phyloP scores from a whole-genome alignment of 495 filamentous ascomycete genomes.

The Aspergillus mulundensis region DNA sequence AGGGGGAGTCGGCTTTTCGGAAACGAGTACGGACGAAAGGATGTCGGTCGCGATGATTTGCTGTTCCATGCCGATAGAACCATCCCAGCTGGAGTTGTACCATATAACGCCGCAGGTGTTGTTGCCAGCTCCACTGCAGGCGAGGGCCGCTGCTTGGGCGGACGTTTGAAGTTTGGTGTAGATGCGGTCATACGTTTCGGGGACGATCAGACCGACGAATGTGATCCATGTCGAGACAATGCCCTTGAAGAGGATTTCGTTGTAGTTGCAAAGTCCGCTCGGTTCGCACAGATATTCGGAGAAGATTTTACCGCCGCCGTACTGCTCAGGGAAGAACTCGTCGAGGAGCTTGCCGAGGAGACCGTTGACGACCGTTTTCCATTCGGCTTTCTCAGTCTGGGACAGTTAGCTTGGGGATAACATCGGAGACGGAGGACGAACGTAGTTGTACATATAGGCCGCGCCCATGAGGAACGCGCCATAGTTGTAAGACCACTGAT shows the following conservation, averaged over 20 bases:
- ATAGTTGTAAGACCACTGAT: constrained; percentile 67
- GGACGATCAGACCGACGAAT: constrained; percentile 59
- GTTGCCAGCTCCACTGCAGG: constrained; percentile 60
- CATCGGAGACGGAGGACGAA: constrained; percentile 23
- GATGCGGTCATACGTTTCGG: constrained; percentile 58
- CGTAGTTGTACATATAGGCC: constrained; percentile 66
- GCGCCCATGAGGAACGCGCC: constrained; percentile 66
- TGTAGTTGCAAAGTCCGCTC: constrained; percentile 55
- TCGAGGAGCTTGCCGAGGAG: constrained; percentile 49
- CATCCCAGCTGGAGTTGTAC: constrained; percentile 60
- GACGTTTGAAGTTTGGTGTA: constrained; percentile 62
- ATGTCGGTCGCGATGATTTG: constrained; percentile 54
- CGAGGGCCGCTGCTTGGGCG: constrained; percentile 61
- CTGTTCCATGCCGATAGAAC: constrained; percentile 54
- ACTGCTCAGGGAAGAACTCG: constrained; percentile 55
- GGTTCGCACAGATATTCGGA: constrained; percentile 73
- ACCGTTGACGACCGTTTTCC: constrained; percentile 55
- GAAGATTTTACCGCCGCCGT: constrained; percentile 50
- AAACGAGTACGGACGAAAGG: constrained; percentile 30
- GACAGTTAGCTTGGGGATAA: constrained; percentile 10
- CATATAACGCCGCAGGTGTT: constrained; percentile 72
- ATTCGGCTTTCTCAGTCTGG: constrained; percentile 50
- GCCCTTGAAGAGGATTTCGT: constrained; percentile 79
- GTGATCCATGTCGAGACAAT: constrained; percentile 75
- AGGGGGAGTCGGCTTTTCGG: constrained; percentile 16